Conservation (phyloP, 2,329 filamentous ascomycete genomes). For the Claviceps paspali region DNA sequence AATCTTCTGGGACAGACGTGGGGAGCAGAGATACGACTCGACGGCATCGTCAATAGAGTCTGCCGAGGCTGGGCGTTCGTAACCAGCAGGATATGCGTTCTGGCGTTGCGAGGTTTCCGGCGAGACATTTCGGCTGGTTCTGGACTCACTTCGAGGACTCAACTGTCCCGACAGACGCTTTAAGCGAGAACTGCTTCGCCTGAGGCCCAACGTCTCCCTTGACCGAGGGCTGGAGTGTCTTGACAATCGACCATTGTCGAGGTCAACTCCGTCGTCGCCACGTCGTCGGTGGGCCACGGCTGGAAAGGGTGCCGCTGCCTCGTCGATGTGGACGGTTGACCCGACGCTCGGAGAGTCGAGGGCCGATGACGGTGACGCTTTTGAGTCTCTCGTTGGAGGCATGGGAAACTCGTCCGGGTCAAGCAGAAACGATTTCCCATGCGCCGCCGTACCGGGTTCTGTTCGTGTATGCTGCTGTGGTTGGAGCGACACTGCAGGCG, state of each 20-base stretch:
- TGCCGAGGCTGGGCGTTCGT: conserved; percentile 61
- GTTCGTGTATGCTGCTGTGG: conserved; percentile 2
- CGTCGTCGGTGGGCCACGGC: conserved; percentile 47
- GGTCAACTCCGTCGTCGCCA: conserved; percentile 33
- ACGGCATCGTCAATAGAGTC: conserved; percentile 87
- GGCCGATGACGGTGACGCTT: conserved; percentile 7
- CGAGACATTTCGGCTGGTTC: conserved; percentile 11
- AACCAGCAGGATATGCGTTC: conserved; percentile 28
- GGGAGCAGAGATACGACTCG: conserved; percentile 66
- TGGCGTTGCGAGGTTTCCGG: conserved; percentile 13
- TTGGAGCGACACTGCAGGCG: neutral
- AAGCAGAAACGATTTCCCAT: conserved; percentile 10
- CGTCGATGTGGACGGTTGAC: conserved; percentile 30
- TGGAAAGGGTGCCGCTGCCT: conserved; percentile 57
- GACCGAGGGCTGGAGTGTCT: conserved; percentile 34
- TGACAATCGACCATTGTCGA: conserved; percentile 28
- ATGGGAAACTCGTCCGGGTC: conserved; percentile 11
- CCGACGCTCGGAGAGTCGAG: conserved; percentile 14
- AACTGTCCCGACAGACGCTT: conserved; percentile 40
- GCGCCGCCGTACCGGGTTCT: conserved; percentile 3
- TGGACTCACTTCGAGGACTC: conserved; percentile 26
- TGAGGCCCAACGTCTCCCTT: conserved; percentile 27
- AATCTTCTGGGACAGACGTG: conserved; percentile 77
- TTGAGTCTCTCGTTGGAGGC: conserved; percentile 9
- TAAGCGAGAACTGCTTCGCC: conserved; percentile 41